Evolutionary conservation across 768 basidiomycete species (phyloP).

Genomic region (Hericium rajendrae): DNA sequence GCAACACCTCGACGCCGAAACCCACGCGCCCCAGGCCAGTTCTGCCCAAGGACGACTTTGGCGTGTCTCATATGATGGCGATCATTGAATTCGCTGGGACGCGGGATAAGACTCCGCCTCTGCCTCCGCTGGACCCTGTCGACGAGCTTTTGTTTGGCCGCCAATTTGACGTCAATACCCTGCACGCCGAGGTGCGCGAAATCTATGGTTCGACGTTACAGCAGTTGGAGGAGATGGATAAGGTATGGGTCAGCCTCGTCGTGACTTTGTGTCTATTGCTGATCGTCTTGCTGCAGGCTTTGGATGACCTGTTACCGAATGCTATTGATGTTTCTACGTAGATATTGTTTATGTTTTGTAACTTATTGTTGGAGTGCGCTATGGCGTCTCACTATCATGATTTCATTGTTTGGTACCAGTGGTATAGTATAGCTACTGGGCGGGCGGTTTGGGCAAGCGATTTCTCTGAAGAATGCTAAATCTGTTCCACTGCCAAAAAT

Average conservation of each 20-base stretch:
- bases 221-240: conserved; percentile 72
- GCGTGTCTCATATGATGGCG: conserved; percentile 77
- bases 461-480: no score
- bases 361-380: no score
- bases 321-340: no score
- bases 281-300: no score
- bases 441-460: no score
- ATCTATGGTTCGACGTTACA: conserved; percentile 64
- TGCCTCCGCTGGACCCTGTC: conserved; percentile 46
- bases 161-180: conserved; percentile 43
- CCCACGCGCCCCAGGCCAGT: conserved; percentile 33
- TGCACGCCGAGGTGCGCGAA: conserved; percentile 66
- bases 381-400: no score
- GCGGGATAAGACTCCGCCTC: conserved; percentile 24
- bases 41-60: conserved; percentile 77
- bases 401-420: no score
- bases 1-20: conserved; percentile 23
- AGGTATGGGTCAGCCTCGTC: conserved; percentile 31
- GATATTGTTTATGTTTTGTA: no score
- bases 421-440: no score
- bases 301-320: no score
- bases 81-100: conserved; percentile 61
- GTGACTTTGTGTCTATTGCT: no score
- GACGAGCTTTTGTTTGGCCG: conserved; percentile 69
- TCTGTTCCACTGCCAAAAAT: no score